Base-by-base conservation (phyloP, 345 rosid genomes). In the Camelina sativa region DNA sequence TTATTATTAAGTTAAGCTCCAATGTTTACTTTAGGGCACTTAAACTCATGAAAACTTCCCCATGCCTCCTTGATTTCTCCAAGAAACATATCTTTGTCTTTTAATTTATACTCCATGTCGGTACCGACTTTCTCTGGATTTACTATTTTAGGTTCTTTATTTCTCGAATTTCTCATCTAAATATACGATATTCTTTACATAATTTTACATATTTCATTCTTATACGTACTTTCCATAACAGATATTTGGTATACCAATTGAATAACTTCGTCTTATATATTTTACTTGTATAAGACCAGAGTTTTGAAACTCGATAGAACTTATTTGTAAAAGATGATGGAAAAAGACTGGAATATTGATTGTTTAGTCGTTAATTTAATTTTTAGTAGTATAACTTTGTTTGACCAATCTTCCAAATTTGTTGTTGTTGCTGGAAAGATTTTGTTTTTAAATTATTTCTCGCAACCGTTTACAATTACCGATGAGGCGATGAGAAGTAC, bases 21-120 rank as follows among this genome's bases (percentile, higher is more conserved):
- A 63, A 17, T 76, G 54, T 56, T 28, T 30, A 71, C 76, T 76
- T 76, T 76, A 37, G 76, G 73, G 80, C 68, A 77, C 80, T 77
- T 66, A 77, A 77, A 65, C 68, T 77, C 63, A 71, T 71, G 62
- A 23, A 77, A 65, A 59, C 62, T 57, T 65, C 73, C 19, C 69
- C 80, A 58, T 71, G 72, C 63, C 38, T 77, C 20, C 51, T 77
- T 50, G 72, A 51, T 55, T 71, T 65, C 64, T 58, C 44, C 76
- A 65, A 77, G 76, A 65, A 6, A 19, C 51, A 71, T 30, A 34
- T 30, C 62, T 70, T 22, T 51, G 32, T 59, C 46, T 58, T 58
- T 50, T 52, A 19, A n/a, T 30, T 65, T 77, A 55, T 57, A 58
- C 54, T 30, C 20, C 12, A 17, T 71, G 80, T 71, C 64, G 69